These are phyloP conservation scores for Capsicum pubescens DNA, from an alignment of 257 asterid genomes.

Conservation along the genomic window DNA sequence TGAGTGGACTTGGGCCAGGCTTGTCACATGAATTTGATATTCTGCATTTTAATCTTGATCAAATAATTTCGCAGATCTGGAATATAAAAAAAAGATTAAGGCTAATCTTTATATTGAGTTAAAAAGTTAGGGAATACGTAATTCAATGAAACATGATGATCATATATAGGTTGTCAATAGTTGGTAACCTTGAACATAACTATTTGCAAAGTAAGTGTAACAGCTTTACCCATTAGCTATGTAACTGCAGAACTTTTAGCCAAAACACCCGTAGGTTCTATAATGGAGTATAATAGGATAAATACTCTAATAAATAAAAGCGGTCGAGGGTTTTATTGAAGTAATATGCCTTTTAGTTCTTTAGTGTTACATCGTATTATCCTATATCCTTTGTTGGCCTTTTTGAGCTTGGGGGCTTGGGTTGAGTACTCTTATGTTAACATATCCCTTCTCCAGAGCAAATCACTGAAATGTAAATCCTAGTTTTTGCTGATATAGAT, in stretches of 20 bases:
- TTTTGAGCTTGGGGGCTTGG: slow-evolving; percentile 18
- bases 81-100: not conserved
- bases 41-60: slow-evolving; percentile 8
- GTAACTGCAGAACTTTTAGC: not conserved
- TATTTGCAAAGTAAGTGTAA: slow-evolving; percentile 8
- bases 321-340: slow-evolving; percentile 4
- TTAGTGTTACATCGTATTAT: not conserved
- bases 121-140: not conserved
- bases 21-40: slow-evolving; percentile 11
- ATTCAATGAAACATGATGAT: slow-evolving; percentile 10
- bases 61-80: not conserved
- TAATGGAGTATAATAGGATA: not conserved
- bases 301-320: not conserved
- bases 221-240: slow-evolving; percentile 2
- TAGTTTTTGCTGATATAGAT: slow-evolving; percentile 16
- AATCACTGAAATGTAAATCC: not conserved
- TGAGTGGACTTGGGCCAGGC: not conserved
- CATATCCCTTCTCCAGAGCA: slow-evolving; percentile 14
- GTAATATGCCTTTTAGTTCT: not conserved
- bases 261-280: slow-evolving; percentile 12
- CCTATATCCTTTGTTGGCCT: not conserved
- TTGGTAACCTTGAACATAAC: not conserved
- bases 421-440: not conserved
- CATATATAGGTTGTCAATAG: slow-evolving; percentile 18
- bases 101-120: not conserved